Percentiles rank a stretch among this genome's conserved stretches.
Conservation (phyloP, 805 yeast species). For the Wickerhamomyces bisporus region DNA sequence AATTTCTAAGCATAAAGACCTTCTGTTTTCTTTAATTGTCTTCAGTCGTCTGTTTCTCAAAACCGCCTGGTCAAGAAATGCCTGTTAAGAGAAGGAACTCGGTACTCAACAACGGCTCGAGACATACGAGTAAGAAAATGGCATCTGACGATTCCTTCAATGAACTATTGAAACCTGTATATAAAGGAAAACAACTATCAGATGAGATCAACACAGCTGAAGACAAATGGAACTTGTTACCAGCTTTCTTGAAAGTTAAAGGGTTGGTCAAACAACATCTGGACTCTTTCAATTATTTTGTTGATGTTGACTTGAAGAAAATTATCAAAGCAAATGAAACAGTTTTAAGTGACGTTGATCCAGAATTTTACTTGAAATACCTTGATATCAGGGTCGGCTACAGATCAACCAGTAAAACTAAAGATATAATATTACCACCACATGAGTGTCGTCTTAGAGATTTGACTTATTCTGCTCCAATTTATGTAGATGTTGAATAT, state of each 20-base stretch:
- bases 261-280: conserved; percentile 96
- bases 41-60: too few species aligned
- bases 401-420: conserved; percentile 47
- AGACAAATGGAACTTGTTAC: conserved; percentile 95
- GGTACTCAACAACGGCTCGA: conserved; percentile 3
- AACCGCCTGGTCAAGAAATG: conserved; percentile 14
- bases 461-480: conserved; percentile 91
- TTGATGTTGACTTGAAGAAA: conserved; percentile 87
- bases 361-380: conserved; percentile 90
- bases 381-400: conserved; percentile 90
- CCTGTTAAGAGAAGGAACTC: conserved; percentile 22
- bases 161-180: conserved; percentile 73
- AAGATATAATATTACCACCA: conserved; percentile 71
- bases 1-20: conserved; percentile 2
- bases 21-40: too few species aligned
- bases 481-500: conserved; percentile 94
- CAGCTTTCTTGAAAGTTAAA: conserved; percentile 92
- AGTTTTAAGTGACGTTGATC: conserved; percentile 92
- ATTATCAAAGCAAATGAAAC: conserved; percentile 87
- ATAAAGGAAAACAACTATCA: conserved; percentile 79
- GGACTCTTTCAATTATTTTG: conserved; percentile 96
- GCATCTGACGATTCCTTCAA: conserved; percentile 58
- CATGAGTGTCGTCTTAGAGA: conserved; percentile 96
- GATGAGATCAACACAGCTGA: conserved; percentile 89
- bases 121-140: conserved; percentile 11